Conservation (phyloP, 2,329 filamentous ascomycete species). For the Cercospora berteroae region DNA sequence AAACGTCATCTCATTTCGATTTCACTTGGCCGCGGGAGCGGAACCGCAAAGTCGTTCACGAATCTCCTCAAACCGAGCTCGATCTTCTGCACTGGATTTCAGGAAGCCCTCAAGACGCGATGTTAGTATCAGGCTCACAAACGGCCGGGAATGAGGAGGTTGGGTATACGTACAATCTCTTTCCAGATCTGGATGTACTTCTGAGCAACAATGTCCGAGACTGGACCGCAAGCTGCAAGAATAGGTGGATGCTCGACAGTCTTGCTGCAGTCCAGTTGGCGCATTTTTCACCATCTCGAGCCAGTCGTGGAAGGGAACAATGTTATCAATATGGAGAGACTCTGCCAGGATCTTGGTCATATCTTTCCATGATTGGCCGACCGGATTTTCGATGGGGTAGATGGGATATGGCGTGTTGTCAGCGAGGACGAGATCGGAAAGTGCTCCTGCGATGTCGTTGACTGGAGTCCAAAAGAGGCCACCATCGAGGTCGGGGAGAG, state of each 20-base stretch:
- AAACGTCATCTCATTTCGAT: neutral
- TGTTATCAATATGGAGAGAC: slow-evolving; percentile 36
- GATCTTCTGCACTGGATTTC: neutral
- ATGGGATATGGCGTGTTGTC: slow-evolving; percentile 33
- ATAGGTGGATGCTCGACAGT: slow-evolving; percentile 37
- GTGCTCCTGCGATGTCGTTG: slow-evolving; percentile 40
- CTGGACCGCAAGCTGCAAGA: slow-evolving; percentile 37
- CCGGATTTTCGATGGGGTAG: slow-evolving; percentile 50
- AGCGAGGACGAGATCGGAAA: slow-evolving; percentile 38
- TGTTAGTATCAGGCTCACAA: neutral
- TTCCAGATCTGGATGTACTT: slow-evolving; percentile 42
- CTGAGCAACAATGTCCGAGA: slow-evolving; percentile 35
- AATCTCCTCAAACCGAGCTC: neutral
- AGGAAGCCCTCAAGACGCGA: neutral
- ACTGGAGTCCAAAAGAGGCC: slow-evolving; percentile 50
- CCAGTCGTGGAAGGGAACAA: slow-evolving; percentile 46
- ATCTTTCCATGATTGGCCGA: slow-evolving; percentile 43
- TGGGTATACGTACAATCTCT: slow-evolving; percentile 31
- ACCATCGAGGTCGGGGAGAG: slow-evolving; percentile 45
- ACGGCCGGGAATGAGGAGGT: neutral
- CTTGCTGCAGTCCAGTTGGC: slow-evolving; percentile 39
- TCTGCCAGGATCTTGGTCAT: slow-evolving; percentile 40
- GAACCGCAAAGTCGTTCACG: neutral
- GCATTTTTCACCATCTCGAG: slow-evolving; percentile 38
- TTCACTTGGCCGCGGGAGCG: neutral